phyloP scores from a whole-genome alignment of 768 basidiomycete genomes.

The Suillus subaureus region DNA sequence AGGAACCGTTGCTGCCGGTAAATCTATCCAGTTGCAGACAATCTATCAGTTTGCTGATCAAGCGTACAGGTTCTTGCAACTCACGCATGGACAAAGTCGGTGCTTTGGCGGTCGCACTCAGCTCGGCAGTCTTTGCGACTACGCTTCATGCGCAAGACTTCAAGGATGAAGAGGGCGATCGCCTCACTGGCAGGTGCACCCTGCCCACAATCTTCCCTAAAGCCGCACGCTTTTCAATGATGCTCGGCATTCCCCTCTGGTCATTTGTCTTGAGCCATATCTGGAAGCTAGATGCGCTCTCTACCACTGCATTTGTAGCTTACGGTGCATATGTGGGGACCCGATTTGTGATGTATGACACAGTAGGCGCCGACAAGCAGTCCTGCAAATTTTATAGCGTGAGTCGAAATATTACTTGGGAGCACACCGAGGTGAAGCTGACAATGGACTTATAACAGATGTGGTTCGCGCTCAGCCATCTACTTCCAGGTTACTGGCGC shows the following conservation, averaged over 20 bases:
- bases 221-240: conserved; percentile 35
- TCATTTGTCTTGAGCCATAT: conserved; percentile 33
- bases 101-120: conserved; percentile 36
- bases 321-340: conserved; percentile 37
- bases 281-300: conserved; percentile 38
- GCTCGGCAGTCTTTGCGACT: conserved; percentile 42
- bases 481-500: conserved; percentile 40
- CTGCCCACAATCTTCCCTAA: conserved; percentile 47
- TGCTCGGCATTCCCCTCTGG: conserved; percentile 40
- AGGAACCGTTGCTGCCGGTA: conserved; percentile 41
- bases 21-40: not conserved
- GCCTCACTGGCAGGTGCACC: conserved; percentile 39
- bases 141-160: conserved; percentile 54
- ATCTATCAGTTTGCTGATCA: not conserved
- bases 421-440: not conserved
- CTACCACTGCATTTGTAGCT: conserved; percentile 27
- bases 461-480: conserved; percentile 37
- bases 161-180: conserved; percentile 46
- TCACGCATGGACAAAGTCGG: conserved; percentile 27
- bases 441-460: conserved; percentile 17
- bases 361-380: conserved; percentile 31
- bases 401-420: conserved; percentile 12
- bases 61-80: conserved; percentile 23
- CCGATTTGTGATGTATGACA: conserved; percentile 33
- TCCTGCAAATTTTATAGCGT: conserved; percentile 43